Percentiles rank a stretch among this genome's conserved stretches.
These are phyloP conservation scores for Ogataea degrootiae DNA, from an alignment of 805 yeast species.

Conservation along the genomic window DNA sequence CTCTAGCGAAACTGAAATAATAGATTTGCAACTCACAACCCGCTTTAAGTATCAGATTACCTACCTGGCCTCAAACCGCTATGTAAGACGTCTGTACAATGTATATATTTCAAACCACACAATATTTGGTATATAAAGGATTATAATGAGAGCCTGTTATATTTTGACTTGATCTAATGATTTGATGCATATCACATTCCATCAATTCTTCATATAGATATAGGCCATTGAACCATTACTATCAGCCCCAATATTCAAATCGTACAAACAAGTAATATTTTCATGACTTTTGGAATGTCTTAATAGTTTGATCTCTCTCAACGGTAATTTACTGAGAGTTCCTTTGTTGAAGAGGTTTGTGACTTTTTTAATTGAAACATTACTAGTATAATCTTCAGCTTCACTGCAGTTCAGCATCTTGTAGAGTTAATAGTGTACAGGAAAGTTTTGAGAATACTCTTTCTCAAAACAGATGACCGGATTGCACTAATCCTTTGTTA, in stretches of 20 bases:
- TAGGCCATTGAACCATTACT: conserved; percentile 77
- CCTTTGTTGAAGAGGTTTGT: conserved; percentile 91
- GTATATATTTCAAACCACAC: conserved; percentile 91
- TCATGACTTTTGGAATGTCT: conserved; percentile 96
- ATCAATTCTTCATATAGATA: conserved; percentile 93
- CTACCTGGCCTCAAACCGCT: conserved; percentile 95
- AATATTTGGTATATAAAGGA: conserved; percentile 86
- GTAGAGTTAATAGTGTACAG: too few relatives aligned
- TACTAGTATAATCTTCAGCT: conserved; percentile 68
- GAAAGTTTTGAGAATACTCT: too few relatives aligned
- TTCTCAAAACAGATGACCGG: too few relatives aligned
- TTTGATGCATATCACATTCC: conserved; percentile 99
- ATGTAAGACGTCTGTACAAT: conserved; percentile 92
- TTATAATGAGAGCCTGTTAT: conserved; percentile 90
- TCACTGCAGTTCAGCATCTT: conserved; percentile 43
- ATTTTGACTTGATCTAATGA: conserved; percentile 88
- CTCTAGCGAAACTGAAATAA: conserved; percentile 94
- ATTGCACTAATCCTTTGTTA: too few relatives aligned
- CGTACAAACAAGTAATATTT: conserved; percentile 91
- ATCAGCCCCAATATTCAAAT: conserved; percentile 83
- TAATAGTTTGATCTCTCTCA: conserved; percentile 83
- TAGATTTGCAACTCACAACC: conserved; percentile 96
- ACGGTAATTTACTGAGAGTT: conserved; percentile 84
- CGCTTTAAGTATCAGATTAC: conserved; percentile 87
- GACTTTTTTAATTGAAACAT: conserved; percentile 93